A percentile compares a stretch with the other conserved stretches of the same genome.
Evolutionary conservation across 208 protist genomes (phyloP).

Genomic region (Leptomonas pyrrhocoris): DNA sequence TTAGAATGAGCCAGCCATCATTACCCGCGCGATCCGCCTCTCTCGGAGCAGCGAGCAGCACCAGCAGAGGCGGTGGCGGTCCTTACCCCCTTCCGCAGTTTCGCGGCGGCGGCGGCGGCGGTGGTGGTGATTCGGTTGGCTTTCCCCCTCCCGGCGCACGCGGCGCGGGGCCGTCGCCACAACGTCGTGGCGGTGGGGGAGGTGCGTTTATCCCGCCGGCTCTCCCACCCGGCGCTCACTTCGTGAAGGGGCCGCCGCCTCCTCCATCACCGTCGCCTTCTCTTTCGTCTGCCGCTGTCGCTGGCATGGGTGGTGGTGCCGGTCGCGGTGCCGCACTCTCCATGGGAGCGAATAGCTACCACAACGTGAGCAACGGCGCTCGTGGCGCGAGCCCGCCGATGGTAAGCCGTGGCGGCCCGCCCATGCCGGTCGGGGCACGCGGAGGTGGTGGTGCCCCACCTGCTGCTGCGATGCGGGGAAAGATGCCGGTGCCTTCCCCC

Average conservation of each 20-base stretch:
- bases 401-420: neutral
- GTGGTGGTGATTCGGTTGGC: neutral
- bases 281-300: neutral
- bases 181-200: neutral
- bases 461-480: conserved; percentile 3
- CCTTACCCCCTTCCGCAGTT: neutral
- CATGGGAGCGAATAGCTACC: too few species aligned
- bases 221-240: conserved; percentile 11
- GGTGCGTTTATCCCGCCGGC: neutral
- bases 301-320: neutral
- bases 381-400: neutral
- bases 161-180: neutral
- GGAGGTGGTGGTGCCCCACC: neutral
- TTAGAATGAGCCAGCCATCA: conserved; percentile 10
- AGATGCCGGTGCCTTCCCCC: neutral
- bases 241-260: neutral
- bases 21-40: neutral
- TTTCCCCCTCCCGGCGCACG: conserved; percentile 6
- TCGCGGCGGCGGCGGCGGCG: neutral
- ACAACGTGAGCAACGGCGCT: too few species aligned
- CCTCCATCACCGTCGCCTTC: neutral
- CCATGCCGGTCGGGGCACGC: neutral
- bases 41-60: neutral
- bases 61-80: neutral
- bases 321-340: neutral